Percentiles rank a stretch among this genome's conserved stretches.
Conservation (phyloP, 2,329 filamentous ascomycete species). For the Penicillium expansum region DNA sequence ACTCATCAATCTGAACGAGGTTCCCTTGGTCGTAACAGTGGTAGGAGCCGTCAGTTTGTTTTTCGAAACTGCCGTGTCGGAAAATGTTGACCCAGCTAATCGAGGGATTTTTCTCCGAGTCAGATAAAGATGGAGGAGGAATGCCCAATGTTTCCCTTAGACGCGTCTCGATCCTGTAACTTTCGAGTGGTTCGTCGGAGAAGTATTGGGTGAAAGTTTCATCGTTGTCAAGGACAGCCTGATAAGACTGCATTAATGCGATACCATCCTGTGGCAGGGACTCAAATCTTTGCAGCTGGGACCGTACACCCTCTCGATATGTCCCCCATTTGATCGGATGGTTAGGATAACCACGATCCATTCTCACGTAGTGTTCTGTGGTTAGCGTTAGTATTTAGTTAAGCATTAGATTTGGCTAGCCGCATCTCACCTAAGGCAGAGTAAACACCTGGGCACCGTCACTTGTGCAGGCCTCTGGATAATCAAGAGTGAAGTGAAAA, state of each 20-base stretch:
- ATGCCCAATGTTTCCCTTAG: conserved; percentile 3
- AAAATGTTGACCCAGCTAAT: conserved; percentile 8
- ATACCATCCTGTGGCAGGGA: background rate
- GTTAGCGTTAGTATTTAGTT: background rate
- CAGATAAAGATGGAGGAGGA: background rate
- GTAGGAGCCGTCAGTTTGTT: background rate
- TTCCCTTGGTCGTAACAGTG: background rate
- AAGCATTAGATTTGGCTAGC: background rate
- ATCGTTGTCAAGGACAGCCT: conserved; percentile 1
- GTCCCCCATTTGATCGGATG: conserved; percentile 2
- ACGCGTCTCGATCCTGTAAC: background rate
- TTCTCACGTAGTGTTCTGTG: background rate
- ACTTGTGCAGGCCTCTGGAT: background rate
- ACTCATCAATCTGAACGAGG: background rate
- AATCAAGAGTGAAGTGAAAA: background rate
- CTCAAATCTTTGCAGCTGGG: background rate
- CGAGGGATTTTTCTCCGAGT: background rate
- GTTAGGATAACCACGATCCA: background rate
- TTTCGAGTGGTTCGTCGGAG: background rate
- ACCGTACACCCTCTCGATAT: background rate
- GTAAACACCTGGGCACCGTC: background rate
- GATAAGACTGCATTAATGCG: background rate
- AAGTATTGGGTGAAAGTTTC: conserved; percentile 9
- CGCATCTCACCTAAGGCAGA: background rate
- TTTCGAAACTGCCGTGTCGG: conserved; percentile 2